A percentile compares a stretch with the other conserved stretches of the same genome.
phyloP scores from a whole-genome alignment of 345 rosid genomes.

The Camelina sativa region DNA sequence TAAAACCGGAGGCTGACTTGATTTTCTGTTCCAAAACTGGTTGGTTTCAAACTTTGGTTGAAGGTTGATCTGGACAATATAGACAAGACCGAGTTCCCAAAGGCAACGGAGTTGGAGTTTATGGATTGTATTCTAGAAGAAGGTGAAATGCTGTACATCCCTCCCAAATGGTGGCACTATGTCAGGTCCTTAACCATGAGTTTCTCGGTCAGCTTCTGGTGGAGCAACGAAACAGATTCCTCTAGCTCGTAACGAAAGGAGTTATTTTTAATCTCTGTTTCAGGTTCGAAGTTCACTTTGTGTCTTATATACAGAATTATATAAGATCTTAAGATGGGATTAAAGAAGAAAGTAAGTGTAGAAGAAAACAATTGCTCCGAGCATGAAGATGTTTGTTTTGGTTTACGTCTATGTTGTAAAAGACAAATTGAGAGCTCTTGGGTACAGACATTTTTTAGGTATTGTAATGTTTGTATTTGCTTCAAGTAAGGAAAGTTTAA shows the following conservation, averaged over 20 bases:
- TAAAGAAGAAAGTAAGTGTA: constrained; percentile 16
- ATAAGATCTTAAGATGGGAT: background rate
- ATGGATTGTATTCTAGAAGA: constrained; percentile 88
- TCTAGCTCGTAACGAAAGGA: constrained; percentile 34
- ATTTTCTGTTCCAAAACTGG: constrained; percentile 18
- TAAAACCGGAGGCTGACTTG: background rate
- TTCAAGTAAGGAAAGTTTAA: constrained; percentile 11
- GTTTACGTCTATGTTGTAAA: constrained; percentile 27
- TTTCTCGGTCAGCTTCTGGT: constrained; percentile 95
- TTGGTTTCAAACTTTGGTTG: constrained; percentile 36
- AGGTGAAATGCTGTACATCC: constrained; percentile 98
- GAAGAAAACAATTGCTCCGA: constrained; percentile 25
- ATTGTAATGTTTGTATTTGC: constrained; percentile 20
- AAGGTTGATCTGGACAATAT: constrained; percentile 94
- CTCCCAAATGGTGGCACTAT: constrained; percentile 99
- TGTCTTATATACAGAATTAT: constrained; percentile 11
- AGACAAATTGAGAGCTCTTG: constrained; percentile 27
- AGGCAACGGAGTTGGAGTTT: constrained; percentile 68
- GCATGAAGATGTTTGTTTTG: constrained; percentile 37
- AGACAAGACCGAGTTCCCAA: constrained; percentile 62
- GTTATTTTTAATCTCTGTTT: constrained; percentile 14
- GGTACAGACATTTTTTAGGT: constrained; percentile 10
- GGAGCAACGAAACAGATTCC: constrained; percentile 56
- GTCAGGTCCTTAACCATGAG: constrained; percentile 84
- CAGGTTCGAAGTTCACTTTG: constrained; percentile 12